Evolutionary conservation across 148 eudicot genomes (phyloP).

Genomic region (Mesembryanthemum crystallinum): DNA sequence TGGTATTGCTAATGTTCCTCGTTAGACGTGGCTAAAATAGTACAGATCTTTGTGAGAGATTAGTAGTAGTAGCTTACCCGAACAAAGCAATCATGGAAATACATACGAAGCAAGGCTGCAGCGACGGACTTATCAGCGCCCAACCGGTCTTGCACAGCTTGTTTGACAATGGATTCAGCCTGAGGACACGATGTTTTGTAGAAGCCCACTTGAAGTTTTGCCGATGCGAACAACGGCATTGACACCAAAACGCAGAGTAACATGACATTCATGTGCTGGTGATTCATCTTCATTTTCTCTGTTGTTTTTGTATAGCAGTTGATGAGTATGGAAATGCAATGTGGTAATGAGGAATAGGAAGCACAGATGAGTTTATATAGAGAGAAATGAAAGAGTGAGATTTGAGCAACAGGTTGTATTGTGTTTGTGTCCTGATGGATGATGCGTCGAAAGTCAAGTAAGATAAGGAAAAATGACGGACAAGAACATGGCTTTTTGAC

Average conservation of each 20-base stretch:
- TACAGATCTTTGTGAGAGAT: background rate
- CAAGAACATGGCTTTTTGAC: too few relatives aligned
- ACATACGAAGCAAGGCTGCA: slow-evolving; percentile 25
- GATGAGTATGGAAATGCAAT: too few relatives aligned
- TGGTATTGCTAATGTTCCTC: too few relatives aligned
- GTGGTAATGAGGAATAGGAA: background rate
- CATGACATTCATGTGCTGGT: background rate
- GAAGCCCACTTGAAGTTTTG: slow-evolving; percentile 17
- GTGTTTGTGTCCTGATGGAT: too few relatives aligned
- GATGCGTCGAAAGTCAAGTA: too few relatives aligned
- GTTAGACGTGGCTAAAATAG: too few relatives aligned
- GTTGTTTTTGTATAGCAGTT: background rate
- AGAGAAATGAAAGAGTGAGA: too few relatives aligned
- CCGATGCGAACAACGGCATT: slow-evolving; percentile 9
- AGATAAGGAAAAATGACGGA: too few relatives aligned
- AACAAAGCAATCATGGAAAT: slow-evolving; percentile 29
- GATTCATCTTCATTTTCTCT: background rate
- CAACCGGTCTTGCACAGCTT: slow-evolving; percentile 16
- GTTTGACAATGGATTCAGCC: slow-evolving; percentile 22
- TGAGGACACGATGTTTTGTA: slow-evolving; percentile 17
- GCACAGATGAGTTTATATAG: too few relatives aligned
- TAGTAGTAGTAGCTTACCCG: background rate
- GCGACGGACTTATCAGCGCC: slow-evolving; percentile 8
- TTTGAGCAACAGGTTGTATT: too few relatives aligned
- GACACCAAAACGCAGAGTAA: background rate